These are phyloP conservation scores for Mycena galericulata DNA, from an alignment of 768 basidiomycete species.

Conservation along the genomic window DNA sequence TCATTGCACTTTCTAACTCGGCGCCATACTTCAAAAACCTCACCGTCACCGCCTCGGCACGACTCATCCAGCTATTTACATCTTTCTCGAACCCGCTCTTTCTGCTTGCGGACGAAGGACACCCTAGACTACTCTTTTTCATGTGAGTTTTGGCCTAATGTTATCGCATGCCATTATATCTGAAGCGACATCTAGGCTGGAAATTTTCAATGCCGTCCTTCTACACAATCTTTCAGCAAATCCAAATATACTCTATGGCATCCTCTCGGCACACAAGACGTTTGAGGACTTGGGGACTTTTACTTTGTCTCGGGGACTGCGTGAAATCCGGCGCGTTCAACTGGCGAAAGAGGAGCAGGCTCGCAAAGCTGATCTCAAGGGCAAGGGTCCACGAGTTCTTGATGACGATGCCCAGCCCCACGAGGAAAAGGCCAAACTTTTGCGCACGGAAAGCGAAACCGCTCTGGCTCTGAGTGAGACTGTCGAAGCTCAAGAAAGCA, in stretches of 20 bases:
- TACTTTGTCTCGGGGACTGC: slow-evolving; percentile 85
- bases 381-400: slow-evolving; percentile 50
- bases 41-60: slow-evolving; percentile 82
- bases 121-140: slow-evolving; percentile 92
- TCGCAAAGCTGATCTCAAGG: slow-evolving; percentile 56
- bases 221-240: slow-evolving; percentile 85
- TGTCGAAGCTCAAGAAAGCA: slow-evolving; percentile 29
- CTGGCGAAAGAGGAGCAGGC: slow-evolving; percentile 77
- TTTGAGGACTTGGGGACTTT: slow-evolving; percentile 95
- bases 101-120: slow-evolving; percentile 93
- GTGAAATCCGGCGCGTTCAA: slow-evolving; percentile 84
- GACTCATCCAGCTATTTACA: slow-evolving; percentile 88
- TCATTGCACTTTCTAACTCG: slow-evolving; percentile 90
- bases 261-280: slow-evolving; percentile 83
- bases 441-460: slow-evolving; percentile 62
- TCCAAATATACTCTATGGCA: slow-evolving; percentile 87
- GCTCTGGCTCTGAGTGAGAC: slow-evolving; percentile 36
- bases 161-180: not conserved
- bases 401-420: slow-evolving; percentile 54
- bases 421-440: slow-evolving; percentile 75
- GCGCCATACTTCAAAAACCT: slow-evolving; percentile 90
- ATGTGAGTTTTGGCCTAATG: slow-evolving; percentile 63
- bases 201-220: slow-evolving; percentile 90
- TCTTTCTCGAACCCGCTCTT: slow-evolving; percentile 93
- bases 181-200: slow-evolving; percentile 77